Conservation (phyloP, 306 rosid species). For the Prunus armeniaca region DNA sequence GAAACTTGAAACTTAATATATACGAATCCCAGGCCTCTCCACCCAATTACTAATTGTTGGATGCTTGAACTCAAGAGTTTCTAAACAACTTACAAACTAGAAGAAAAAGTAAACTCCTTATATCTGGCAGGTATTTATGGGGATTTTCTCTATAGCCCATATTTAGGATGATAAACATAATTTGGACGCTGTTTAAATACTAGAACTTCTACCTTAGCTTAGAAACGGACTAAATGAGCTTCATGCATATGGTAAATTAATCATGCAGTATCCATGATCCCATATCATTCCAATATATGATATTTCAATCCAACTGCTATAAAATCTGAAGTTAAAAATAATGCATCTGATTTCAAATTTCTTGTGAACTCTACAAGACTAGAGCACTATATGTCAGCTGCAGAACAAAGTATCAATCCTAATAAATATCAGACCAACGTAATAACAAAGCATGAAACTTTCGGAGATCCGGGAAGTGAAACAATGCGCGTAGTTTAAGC, state of each 20-base stretch:
- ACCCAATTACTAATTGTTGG: not conserved
- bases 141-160: not conserved
- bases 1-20: not conserved
- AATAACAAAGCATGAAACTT: not conserved
- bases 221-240: not conserved
- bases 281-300: not conserved
- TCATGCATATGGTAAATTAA: slow-evolving; percentile 7
- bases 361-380: not conserved
- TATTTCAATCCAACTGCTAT: not conserved
- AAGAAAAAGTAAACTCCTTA: not conserved
- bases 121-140: not conserved
- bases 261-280: not conserved
- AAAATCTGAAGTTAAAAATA: not conserved
- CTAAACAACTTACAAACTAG: not conserved
- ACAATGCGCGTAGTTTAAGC: not conserved
- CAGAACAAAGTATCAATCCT: not conserved
- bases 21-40: not conserved
- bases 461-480: not conserved
- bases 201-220: not conserved
- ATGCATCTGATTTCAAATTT: slow-evolving; percentile 1
- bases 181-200: not conserved
- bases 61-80: not conserved
- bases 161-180: not conserved
- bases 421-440: not conserved
- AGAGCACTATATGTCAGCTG: not conserved